Evolutionary conservation across 768 basidiomycete genomes (phyloP).

Genomic region (Suillus lakei): DNA sequence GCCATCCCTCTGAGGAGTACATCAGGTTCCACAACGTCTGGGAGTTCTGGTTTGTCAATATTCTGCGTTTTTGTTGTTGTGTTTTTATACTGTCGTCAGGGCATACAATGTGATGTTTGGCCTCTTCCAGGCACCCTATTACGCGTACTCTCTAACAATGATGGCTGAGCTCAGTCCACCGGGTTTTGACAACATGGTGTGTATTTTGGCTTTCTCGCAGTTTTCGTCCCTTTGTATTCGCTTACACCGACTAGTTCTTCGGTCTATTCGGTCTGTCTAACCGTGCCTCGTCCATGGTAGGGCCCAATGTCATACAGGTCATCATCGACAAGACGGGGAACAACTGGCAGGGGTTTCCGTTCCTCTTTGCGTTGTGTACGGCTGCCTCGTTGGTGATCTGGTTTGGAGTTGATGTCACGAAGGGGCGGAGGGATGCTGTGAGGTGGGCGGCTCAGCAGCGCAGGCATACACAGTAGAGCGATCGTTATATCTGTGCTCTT

Average conservation of each 20-base stretch:
- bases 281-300: constrained; percentile 66
- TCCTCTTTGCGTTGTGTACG: constrained; percentile 74
- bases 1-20: constrained; percentile 6
- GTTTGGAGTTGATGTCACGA: constrained; percentile 69
- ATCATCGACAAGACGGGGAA: constrained; percentile 74
- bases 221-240: neutral
- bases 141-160: constrained; percentile 85
- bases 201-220: neutral
- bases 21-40: constrained; percentile 75
- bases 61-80: neutral
- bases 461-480: neutral
- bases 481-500: neutral
- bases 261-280: constrained; percentile 85
- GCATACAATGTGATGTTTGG: constrained; percentile 82
- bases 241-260: constrained; percentile 62
- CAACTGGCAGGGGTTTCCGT: constrained; percentile 87
- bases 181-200: constrained; percentile 84
- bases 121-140: constrained; percentile 86
- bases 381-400: constrained; percentile 76
- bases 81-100: constrained; percentile 42
- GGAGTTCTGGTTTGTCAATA: constrained; percentile 76
- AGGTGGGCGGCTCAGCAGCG: constrained; percentile 51
- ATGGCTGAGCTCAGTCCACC: constrained; percentile 89
- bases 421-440: constrained; percentile 65
- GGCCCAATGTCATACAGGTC: constrained; percentile 84